phyloP scores from a whole-genome alignment of 2,329 filamentous ascomycete genomes.

The Colletotrichum lindemuthianum region DNA sequence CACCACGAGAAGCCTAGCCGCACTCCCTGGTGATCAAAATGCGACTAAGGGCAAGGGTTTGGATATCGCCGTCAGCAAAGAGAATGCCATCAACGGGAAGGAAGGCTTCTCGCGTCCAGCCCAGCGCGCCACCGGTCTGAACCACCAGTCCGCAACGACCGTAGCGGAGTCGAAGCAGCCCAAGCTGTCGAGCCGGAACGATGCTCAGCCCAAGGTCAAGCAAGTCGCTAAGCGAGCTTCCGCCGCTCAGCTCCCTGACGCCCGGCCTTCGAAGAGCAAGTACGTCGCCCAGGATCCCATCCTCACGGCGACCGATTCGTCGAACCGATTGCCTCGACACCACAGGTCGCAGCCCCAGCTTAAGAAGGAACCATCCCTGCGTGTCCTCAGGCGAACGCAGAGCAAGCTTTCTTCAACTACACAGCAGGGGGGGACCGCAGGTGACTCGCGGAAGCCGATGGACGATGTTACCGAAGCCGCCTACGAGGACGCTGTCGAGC shows the following conservation, averaged over 20 bases:
- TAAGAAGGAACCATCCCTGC: slow-evolving; percentile 50
- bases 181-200: slow-evolving; percentile 27
- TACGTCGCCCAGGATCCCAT: slow-evolving; percentile 25
- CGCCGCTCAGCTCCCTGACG: slow-evolving; percentile 22
- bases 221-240: slow-evolving; percentile 28
- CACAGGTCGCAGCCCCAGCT: slow-evolving; percentile 65
- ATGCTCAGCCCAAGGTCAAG: slow-evolving; percentile 27
- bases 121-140: slow-evolving; percentile 34
- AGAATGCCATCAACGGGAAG: slow-evolving; percentile 39
- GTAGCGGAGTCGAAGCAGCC: slow-evolving; percentile 32
- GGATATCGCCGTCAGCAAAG: slow-evolving; percentile 45
- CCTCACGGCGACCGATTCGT: neutral
- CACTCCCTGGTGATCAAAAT: slow-evolving; percentile 37
- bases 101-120: slow-evolving; percentile 38
- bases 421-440: neutral
- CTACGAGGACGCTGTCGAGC: slow-evolving; percentile 58
- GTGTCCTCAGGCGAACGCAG: slow-evolving; percentile 54
- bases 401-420: slow-evolving; percentile 49
- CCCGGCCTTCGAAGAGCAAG: slow-evolving; percentile 29
- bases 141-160: slow-evolving; percentile 25
- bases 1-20: slow-evolving; percentile 53
- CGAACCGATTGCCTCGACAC: slow-evolving; percentile 53
- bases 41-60: slow-evolving; percentile 48
- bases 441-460: slow-evolving; percentile 37
- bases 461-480: slow-evolving; percentile 52